Evolutionary conservation across 192 early-diverging fungal genomes (phyloP), one percentile per base, ranked within the genome.

Genomic region (Umbelopsis sp.): DNA sequence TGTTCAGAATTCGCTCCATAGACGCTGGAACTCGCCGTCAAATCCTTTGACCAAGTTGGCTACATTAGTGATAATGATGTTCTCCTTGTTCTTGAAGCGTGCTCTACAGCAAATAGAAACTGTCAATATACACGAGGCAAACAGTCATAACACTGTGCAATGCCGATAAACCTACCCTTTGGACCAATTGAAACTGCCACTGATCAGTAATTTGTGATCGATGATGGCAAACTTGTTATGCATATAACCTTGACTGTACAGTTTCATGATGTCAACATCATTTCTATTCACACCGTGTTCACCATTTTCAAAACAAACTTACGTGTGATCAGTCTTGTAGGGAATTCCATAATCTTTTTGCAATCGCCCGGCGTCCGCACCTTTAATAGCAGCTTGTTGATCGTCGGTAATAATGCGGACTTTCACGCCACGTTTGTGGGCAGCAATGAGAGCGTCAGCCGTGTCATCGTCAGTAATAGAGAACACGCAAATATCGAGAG

Each of bases 341-440:
- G 78, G 78, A 53, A 79, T 79, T 21, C 64, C 68, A 79, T 79
- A 52, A 21, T 72, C 71, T 30, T 61, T 21, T 21, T 71, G 70
- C 20, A 79, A 44, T 67, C 78, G 64, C 23, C 41, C 55, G 46
- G 71, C 78, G 69, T 79, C 78, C n/a, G 78, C 73, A 13, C 74
- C 78, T 45, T 75, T 75, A 30, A 41, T 49, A 7, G 71, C 71
- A 16, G 74, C 68, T 33, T 79, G 78, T 58, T 71, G 87, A 67
- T 87, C 88, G 72, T 92, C 91, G 5, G 88, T 86, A 73, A 92
- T 88, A 66, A 92, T 92, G 49, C 89, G 86, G 64, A 92, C 81
- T 23, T 51, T 69, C 10, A 79, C 78, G 12, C 71, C 81, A 12
- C 82, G 77, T 67, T 81, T 66, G 67, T 84, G 83, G 37, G 89